These are phyloP conservation scores for Psophocarpus tetragonolobus DNA, from an alignment of 306 rosid genomes.

Conservation along the genomic window DNA sequence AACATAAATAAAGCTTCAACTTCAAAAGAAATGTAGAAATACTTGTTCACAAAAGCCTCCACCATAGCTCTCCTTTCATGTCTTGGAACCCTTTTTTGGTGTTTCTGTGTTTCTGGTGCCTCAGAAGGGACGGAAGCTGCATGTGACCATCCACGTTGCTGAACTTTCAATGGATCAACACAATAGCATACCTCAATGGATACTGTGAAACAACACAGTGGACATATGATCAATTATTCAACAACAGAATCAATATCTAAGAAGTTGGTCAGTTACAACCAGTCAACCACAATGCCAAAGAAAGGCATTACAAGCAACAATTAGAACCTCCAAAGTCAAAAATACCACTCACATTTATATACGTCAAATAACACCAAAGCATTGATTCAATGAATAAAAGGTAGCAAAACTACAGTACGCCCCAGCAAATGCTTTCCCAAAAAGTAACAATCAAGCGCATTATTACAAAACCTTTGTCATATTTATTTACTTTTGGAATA, in stretches of 20 bases:
- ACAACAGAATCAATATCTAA: neutral
- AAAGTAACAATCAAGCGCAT: neutral
- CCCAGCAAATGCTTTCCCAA: neutral
- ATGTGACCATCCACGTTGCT: conserved; percentile 44
- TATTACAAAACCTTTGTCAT: neutral
- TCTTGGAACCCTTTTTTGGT: conserved; percentile 42
- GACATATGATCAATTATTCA: conserved; percentile 23
- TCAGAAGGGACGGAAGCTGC: conserved; percentile 54
- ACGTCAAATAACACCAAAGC: neutral
- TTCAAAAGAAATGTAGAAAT: conserved; percentile 31
- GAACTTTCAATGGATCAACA: conserved; percentile 32
- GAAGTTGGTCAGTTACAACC: neutral
- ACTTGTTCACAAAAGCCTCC: conserved; percentile 66
- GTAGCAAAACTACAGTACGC: neutral
- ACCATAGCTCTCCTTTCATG: conserved; percentile 56
- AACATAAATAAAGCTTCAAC: neutral
- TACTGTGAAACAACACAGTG: conserved; percentile 34
- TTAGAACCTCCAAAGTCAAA: neutral
- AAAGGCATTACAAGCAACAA: neutral
- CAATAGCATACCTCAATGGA: conserved; percentile 25
- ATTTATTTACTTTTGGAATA: neutral
- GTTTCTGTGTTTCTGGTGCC: conserved; percentile 22
- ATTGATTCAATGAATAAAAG: neutral
- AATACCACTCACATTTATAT: neutral
- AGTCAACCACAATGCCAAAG: conserved; percentile 15